A percentile compares a stretch with the other conserved stretches of the same genome.
Evolutionary conservation across 1,139 yeast species (phyloP).

Genomic region (Hyphopichia fennica): DNA sequence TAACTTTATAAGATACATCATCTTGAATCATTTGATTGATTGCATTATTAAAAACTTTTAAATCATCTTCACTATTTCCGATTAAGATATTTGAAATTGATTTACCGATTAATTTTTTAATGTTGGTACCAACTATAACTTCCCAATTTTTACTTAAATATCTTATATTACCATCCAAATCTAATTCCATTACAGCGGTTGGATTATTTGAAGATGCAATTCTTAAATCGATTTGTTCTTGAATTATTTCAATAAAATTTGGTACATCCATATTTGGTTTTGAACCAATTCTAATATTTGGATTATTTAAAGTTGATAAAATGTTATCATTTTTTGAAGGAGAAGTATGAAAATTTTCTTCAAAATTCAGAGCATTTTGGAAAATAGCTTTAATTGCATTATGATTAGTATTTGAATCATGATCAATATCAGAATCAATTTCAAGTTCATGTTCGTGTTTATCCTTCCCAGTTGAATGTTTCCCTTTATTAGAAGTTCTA

Average conservation of each 20-base stretch:
- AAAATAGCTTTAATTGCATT: not conserved
- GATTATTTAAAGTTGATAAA: not conserved
- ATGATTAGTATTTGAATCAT: not conserved
- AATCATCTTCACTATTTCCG: constrained; percentile 64
- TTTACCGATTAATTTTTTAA: constrained; percentile 51
- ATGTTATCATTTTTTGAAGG: not conserved
- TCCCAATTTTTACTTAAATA: constrained; percentile 81
- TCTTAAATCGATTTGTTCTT: constrained; percentile 47
- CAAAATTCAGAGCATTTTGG: not conserved
- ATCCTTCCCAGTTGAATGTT: not conserved
- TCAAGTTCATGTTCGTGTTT: not conserved
- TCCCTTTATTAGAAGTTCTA: not conserved
- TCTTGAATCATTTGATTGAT: constrained; percentile 69
- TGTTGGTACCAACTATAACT: constrained; percentile 64
- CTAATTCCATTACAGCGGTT: constrained; percentile 84
- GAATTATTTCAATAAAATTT: constrained; percentile 23
- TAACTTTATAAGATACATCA: constrained; percentile 75
- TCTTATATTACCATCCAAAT: constrained; percentile 72
- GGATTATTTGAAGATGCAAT: constrained; percentile 69
- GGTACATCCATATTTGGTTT: constrained; percentile 9
- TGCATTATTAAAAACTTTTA: constrained; percentile 68
- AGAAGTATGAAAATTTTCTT: not conserved
- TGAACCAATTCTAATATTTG: not conserved
- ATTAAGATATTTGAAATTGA: constrained; percentile 67
- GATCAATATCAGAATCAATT: not conserved